These are phyloP conservation scores for Heteromeles arbutifolia DNA, from an alignment of 306 rosid genomes.

Conservation along the genomic window DNA sequence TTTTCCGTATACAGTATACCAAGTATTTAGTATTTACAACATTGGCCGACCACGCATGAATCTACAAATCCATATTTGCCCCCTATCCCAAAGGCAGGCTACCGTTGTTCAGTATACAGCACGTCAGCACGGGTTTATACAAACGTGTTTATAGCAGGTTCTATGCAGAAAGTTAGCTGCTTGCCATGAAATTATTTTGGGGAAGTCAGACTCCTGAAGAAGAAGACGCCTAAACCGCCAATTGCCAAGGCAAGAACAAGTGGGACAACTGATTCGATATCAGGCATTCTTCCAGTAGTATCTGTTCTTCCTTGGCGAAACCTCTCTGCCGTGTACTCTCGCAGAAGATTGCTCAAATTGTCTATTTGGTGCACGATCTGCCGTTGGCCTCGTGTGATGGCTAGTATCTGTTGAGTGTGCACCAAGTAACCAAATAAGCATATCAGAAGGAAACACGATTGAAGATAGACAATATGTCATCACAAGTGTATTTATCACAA, in stretches of 20 bases:
- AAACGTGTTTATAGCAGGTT: background rate
- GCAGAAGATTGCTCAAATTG: constrained; percentile 68
- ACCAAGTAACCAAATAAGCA: background rate
- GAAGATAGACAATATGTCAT: background rate
- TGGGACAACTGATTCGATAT: constrained; percentile 40
- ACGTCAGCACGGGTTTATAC: background rate
- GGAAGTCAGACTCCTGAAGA: constrained; percentile 50
- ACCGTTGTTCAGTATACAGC: background rate
- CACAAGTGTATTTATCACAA: background rate
- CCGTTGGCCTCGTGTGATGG: constrained; percentile 67
- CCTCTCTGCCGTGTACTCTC: constrained; percentile 57
- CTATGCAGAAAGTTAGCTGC: background rate
- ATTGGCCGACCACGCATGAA: background rate
- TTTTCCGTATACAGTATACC: background rate
- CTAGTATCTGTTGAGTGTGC: constrained; percentile 38
- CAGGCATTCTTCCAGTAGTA: constrained; percentile 33
- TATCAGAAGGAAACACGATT: background rate
- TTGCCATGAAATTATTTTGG: constrained; percentile 31
- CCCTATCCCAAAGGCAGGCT: background rate
- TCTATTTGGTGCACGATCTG: constrained; percentile 82
- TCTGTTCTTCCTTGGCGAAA: constrained; percentile 44
- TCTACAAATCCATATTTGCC: background rate
- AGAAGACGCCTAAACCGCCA: constrained; percentile 58
- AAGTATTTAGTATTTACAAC: background rate
- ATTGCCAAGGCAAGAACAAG: constrained; percentile 57